Conservation (phyloP, 805 yeast species). For the Saccharomyces mikatae region DNA sequence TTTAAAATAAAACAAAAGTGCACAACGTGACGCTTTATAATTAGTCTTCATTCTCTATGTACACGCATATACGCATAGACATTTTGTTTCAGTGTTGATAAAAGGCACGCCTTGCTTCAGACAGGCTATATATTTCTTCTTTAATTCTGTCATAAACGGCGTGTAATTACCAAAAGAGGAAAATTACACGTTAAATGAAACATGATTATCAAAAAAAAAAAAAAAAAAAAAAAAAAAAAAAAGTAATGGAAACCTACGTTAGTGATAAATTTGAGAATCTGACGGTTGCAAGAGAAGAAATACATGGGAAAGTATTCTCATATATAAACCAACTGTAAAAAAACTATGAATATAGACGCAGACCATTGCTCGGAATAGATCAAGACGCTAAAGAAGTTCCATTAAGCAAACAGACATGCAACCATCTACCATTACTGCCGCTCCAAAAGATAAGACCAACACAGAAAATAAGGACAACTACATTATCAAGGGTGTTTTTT, state of each 20-base stretch:
- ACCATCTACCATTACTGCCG: conserved; percentile 20
- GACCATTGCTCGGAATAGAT: not conserved
- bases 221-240: not conserved
- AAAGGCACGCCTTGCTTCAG: not conserved
- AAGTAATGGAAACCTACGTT: not conserved
- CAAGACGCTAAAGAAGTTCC: conserved; percentile 1
- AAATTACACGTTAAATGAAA: conserved; percentile 9
- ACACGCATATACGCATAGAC: not conserved
- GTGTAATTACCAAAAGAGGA: conserved; percentile 14
- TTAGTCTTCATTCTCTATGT: not conserved
- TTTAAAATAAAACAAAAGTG: conserved; percentile 13
- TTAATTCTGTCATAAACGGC: not conserved
- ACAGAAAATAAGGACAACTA: conserved; percentile 24
- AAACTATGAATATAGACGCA: not conserved
- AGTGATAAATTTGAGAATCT: not conserved
- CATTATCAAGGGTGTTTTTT: conserved; percentile 15
- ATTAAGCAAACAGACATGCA: conserved; percentile 14
- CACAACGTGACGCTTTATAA: not conserved
- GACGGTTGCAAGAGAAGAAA: not conserved
- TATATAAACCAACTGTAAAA: not conserved
- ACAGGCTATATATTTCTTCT: not conserved
- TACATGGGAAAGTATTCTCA: not conserved
- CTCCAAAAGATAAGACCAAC: conserved; percentile 19
- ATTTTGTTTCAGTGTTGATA: not conserved
- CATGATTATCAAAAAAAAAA: not conserved